Percentiles rank a stretch among this genome's conserved stretches.
These are phyloP conservation scores for Suillus weaverae DNA, from an alignment of 768 basidiomycete species.

Conservation along the genomic window DNA sequence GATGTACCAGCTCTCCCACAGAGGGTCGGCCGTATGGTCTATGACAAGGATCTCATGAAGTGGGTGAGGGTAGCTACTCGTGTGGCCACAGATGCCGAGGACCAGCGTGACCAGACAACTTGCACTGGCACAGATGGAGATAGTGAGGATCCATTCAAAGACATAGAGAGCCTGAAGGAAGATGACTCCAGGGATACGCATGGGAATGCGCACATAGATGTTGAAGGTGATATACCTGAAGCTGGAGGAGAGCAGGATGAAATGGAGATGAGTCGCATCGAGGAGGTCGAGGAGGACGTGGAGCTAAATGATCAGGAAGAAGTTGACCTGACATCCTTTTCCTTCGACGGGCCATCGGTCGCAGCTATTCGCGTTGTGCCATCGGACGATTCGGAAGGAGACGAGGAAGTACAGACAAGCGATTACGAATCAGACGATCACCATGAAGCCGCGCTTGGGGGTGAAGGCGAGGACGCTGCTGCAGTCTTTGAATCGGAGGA, in stretches of 20 bases:
- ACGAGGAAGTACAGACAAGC: constrained; percentile 43
- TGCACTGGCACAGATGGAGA: constrained; percentile 39
- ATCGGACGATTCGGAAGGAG: constrained; percentile 28
- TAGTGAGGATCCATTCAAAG: constrained; percentile 89
- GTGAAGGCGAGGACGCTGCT: constrained; percentile 12
- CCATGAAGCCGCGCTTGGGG: constrained; percentile 15
- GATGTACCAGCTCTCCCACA: constrained; percentile 78
- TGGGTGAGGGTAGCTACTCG: constrained; percentile 71
- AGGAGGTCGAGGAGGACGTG: constrained; percentile 43
- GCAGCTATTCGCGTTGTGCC: constrained; percentile 54
- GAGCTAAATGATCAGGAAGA: constrained; percentile 63
- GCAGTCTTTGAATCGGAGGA: constrained; percentile 38
- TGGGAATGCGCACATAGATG: constrained; percentile 2
- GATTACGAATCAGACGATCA: constrained; percentile 35
- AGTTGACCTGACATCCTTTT: constrained; percentile 68
- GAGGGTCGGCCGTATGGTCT: constrained; percentile 84
- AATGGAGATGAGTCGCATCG: constrained; percentile 39
- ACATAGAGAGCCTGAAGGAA: constrained; percentile 83
- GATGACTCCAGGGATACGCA: constrained; percentile 41
- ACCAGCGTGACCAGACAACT: constrained; percentile 30
- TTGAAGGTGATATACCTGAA: constrained; percentile 8
- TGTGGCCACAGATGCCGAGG: constrained; percentile 30
- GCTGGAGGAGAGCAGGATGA: constrained; percentile 16
- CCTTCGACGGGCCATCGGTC: constrained; percentile 61
- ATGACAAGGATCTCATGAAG: constrained; percentile 78